phyloP scores from a whole-genome alignment of 1,284 basidiomycete genomes.

The Marasmius oreades region DNA sequence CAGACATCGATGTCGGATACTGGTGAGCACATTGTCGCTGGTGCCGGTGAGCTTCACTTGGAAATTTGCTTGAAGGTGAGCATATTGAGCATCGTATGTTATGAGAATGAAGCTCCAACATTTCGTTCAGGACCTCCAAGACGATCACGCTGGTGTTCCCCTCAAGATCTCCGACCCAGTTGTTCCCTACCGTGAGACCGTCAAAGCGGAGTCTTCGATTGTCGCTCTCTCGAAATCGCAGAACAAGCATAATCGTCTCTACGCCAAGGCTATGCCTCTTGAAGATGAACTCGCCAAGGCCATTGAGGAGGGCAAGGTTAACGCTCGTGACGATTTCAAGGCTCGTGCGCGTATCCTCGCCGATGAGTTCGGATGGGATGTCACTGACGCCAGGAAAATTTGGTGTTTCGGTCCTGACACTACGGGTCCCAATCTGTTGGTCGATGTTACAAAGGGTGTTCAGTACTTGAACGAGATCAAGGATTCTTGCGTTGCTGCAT shows the following conservation, averaged over 20 bases:
- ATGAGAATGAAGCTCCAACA: background rate
- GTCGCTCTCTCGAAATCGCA: slow-evolving; percentile 98
- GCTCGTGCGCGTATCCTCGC: slow-evolving; percentile 92
- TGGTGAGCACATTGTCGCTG: slow-evolving; percentile 98
- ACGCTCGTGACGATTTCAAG: slow-evolving; percentile 97
- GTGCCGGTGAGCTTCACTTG: slow-evolving; percentile 98
- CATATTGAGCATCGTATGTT: slow-evolving; percentile 5
- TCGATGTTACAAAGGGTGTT: slow-evolving; percentile 99
- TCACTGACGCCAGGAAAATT: slow-evolving; percentile 98
- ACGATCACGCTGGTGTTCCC: slow-evolving; percentile 99
- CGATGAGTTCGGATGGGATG: slow-evolving; percentile 98
- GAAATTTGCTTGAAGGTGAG: slow-evolving; percentile 97
- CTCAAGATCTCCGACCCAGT: slow-evolving; percentile 99
- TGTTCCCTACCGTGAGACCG: slow-evolving; percentile 97
- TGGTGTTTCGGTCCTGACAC: slow-evolving; percentile 99
- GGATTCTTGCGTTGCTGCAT: slow-evolving; percentile 98
- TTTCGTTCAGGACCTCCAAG: slow-evolving; percentile 83
- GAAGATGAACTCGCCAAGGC: slow-evolving; percentile 93
- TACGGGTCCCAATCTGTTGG: slow-evolving; percentile 94
- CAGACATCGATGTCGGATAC: slow-evolving; percentile 92
- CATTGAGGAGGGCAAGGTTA: slow-evolving; percentile 88
- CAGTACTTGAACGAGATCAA: slow-evolving; percentile 99
- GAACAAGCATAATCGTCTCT: slow-evolving; percentile 99
- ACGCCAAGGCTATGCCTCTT: slow-evolving; percentile 88
- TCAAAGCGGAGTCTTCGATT: slow-evolving; percentile 94